Base-by-base conservation (phyloP, 495 filamentous ascomycete species). In the Hypoxylon subgilvum region DNA sequence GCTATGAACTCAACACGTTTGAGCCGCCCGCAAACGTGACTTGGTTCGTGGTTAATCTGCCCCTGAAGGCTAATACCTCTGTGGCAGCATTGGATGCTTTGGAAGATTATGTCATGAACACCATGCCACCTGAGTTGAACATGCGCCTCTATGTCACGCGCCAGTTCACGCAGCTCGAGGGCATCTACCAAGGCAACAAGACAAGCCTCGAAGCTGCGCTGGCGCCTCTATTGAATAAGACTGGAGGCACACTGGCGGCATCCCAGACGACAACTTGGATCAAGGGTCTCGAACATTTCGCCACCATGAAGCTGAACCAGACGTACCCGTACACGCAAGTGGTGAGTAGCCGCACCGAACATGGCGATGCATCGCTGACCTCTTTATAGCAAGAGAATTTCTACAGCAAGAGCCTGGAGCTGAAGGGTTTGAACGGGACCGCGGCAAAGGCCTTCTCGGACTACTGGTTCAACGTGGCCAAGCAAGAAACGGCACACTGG, bases 391-490 rank as follows among this genome's bases (percentile, higher is more conserved):
- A 74, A 61, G 75, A 77, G 59, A 73, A 72, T 0, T 78, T 78
- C 54, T 79, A 76, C 64, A 68, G 74, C 63, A 77, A 76, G 61
- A 74, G 72, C 48, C 32, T 78, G 31, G 72, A 76, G 13, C 72
- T 76, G 34, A 62, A 64, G 7, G 71, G 74, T 1, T 63, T 79
- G 27, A 67, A 64, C 16, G 57, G 56, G 19, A 57, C 55, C 4
- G 63, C 69, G 3, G 62, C 77, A 9, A 64, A 72, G 47, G 57
- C 59, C 12, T 73, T 77, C 9, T 67, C 68, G 6, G 57, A 73
- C 46, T 78, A 77, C 62, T 78, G 74, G 76, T 67, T 72, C 36
- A 59, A 68, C 43, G 53, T 60, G 1, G 74, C 73, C 46, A 72
- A 66, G 62, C 55, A 66, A 0, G 66, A 66, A 57, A 69, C 61